Evolutionary conservation across 768 basidiomycete species (phyloP).

Genomic region (Tylopilus subfusipes): DNA sequence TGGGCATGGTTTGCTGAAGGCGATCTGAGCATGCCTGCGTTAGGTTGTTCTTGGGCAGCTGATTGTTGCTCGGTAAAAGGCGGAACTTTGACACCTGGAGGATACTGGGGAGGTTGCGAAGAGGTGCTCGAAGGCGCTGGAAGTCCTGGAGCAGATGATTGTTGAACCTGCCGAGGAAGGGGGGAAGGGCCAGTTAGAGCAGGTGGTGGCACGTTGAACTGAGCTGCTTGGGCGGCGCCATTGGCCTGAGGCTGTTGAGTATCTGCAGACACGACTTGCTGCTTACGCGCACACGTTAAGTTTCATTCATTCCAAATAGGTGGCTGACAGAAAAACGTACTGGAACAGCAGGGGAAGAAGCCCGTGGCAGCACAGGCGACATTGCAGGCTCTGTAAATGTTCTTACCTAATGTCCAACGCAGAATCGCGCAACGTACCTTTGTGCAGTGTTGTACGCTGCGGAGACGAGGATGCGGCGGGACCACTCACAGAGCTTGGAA

Average conservation of each 20-base stretch:
- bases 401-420: conserved; percentile 21
- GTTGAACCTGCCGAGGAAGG: conserved; percentile 48
- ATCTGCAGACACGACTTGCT: conserved; percentile 40
- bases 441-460: conserved; percentile 43
- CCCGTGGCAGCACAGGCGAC: conserved; percentile 42
- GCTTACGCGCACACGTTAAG: conserved; percentile 20
- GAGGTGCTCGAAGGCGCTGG: conserved; percentile 11
- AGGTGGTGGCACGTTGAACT: conserved; percentile 30
- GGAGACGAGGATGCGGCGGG: conserved; percentile 61
- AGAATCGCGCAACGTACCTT: conserved; percentile 40
- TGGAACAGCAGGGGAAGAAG: conserved; percentile 40
- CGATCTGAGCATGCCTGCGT: conserved; percentile 47
- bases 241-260: conserved; percentile 38
- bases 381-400: conserved; percentile 39
- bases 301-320: conserved; percentile 13
- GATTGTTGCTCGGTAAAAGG: conserved; percentile 41
- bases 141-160: conserved; percentile 30
- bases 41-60: conserved; percentile 31
- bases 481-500: conserved; percentile 40
- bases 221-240: conserved; percentile 28
- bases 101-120: conserved; percentile 50
- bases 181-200: conserved; percentile 43
- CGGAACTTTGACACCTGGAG: conserved; percentile 64
- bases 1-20: conserved; percentile 50
- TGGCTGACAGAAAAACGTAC: conserved; percentile 33